Conservation (phyloP, 495 filamentous ascomycete species). For the Parmelia sp. region DNA sequence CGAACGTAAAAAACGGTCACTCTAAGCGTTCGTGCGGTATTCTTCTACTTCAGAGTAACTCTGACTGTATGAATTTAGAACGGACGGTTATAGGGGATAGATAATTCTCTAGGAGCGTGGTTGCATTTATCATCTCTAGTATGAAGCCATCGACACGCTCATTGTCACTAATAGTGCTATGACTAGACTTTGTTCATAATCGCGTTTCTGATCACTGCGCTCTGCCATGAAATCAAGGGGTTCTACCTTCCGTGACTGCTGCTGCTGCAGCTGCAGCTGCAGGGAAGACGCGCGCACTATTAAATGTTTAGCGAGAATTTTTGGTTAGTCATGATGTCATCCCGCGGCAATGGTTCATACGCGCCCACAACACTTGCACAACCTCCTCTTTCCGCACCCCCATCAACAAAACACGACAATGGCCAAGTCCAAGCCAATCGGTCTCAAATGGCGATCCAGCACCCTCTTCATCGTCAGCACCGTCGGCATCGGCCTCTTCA, state of each 20-base stretch:
- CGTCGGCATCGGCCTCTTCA: constrained; percentile 57
- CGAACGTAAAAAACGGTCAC: too few relatives aligned
- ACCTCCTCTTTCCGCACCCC: background rate
- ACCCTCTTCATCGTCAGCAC: constrained; percentile 56
- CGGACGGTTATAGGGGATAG: too few relatives aligned
- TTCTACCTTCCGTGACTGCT: too few relatives aligned
- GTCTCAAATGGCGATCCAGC: constrained; percentile 50
- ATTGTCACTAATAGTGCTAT: background rate
- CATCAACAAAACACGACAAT: constrained; percentile 1
- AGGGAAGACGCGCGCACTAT: too few relatives aligned
- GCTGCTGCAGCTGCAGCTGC: too few relatives aligned
- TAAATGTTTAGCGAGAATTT: too few relatives aligned
- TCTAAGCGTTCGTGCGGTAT: too few relatives aligned
- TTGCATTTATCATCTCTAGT: background rate
- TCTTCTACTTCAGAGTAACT: too few relatives aligned
- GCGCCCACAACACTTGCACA: background rate
- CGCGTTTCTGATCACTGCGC: background rate
- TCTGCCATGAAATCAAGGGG: too few relatives aligned
- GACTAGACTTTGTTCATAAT: background rate
- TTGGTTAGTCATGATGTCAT: background rate
- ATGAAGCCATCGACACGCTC: background rate
- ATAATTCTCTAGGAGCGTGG: too few relatives aligned
- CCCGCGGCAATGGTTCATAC: background rate
- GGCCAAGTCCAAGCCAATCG: constrained; percentile 32
- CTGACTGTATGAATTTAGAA: too few relatives aligned